Percentiles rank a stretch among this genome's conserved stretches.
Conservation (phyloP, 2,329 filamentous ascomycete genomes). For the Alternaria metachromatica region DNA sequence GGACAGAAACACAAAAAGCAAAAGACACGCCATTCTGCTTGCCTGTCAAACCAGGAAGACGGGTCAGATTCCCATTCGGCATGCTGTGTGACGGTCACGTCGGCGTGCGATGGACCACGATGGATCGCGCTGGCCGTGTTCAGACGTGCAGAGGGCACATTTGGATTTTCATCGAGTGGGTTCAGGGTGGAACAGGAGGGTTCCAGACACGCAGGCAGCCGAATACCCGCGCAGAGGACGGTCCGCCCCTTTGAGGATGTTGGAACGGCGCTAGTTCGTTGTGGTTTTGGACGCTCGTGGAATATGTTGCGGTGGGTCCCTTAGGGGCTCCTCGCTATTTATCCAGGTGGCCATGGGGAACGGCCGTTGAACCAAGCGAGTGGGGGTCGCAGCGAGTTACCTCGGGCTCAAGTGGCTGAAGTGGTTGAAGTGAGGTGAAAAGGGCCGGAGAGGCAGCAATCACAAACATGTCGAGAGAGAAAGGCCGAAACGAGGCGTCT, state of each 20-base stretch:
- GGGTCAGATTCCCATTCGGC: slow-evolving; percentile 25
- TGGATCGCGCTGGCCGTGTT: slow-evolving; percentile 2
- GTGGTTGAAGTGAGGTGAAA: background rate
- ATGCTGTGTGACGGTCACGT: slow-evolving; percentile 1
- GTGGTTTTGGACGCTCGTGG: slow-evolving; percentile 3
- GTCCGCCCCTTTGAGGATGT: background rate
- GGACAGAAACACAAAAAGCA: slow-evolving; percentile 3
- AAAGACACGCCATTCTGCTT: background rate
- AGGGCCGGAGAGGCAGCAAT: background rate
- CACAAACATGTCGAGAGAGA: background rate
- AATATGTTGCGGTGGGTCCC: background rate
- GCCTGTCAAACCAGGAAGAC: slow-evolving; percentile 22
- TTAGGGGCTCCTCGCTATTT: slow-evolving; percentile 1
- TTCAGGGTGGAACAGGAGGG: slow-evolving; percentile 2
- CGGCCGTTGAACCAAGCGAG: background rate
- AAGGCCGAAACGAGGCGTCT: background rate
- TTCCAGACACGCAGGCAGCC: background rate
- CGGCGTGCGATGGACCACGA: slow-evolving; percentile 4
- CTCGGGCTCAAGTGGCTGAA: background rate
- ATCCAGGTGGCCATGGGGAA: slow-evolving; percentile 3
- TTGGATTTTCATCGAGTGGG: slow-evolving; percentile 2
- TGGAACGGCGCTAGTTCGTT: background rate
- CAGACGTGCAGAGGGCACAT: slow-evolving; percentile 1
- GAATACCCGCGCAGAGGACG: background rate
- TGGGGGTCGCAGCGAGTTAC: background rate